Conservation (phyloP, 305 asterid genomes). For the Plantago rigida region DNA sequence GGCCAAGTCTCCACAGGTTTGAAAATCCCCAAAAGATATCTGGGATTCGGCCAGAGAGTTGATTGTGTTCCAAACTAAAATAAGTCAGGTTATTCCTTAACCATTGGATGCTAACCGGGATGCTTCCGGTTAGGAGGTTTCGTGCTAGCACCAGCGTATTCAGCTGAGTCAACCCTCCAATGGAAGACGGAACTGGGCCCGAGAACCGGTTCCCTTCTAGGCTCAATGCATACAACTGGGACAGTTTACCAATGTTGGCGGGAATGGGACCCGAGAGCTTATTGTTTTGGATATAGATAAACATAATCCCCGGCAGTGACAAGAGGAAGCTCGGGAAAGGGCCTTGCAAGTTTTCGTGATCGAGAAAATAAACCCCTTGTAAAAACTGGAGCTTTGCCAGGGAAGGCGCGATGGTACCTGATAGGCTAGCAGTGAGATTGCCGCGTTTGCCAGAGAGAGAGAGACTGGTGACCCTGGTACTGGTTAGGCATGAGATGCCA, state of each 20-base stretch:
- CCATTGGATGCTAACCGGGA: constrained; percentile 35
- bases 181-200: constrained; percentile 53
- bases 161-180: constrained; percentile 39
- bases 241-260: constrained; percentile 29
- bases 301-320: constrained; percentile 31
- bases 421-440: constrained; percentile 30
- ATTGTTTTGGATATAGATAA: constrained; percentile 49
- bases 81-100: constrained; percentile 34
- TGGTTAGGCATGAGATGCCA: constrained; percentile 42
- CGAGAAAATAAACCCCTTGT: constrained; percentile 29
- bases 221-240: constrained; percentile 31
- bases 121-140: constrained; percentile 50
- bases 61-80: constrained; percentile 39
- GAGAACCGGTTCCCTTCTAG: constrained; percentile 50
- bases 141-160: constrained; percentile 41
- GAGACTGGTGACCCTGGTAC: constrained; percentile 45
- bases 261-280: constrained; percentile 53
- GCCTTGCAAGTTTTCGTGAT: constrained; percentile 44
- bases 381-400: constrained; percentile 55
- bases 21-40: constrained; percentile 41
- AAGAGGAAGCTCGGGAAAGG: constrained; percentile 42
- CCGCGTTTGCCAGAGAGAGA: constrained; percentile 28
- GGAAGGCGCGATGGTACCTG: constrained; percentile 59
- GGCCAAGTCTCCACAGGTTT: constrained; percentile 28
- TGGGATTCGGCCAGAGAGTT: constrained; percentile 50